Base-by-base conservation (phyloP, 2,329 filamentous ascomycete genomes). In the Metarhizium sp. region DNA sequence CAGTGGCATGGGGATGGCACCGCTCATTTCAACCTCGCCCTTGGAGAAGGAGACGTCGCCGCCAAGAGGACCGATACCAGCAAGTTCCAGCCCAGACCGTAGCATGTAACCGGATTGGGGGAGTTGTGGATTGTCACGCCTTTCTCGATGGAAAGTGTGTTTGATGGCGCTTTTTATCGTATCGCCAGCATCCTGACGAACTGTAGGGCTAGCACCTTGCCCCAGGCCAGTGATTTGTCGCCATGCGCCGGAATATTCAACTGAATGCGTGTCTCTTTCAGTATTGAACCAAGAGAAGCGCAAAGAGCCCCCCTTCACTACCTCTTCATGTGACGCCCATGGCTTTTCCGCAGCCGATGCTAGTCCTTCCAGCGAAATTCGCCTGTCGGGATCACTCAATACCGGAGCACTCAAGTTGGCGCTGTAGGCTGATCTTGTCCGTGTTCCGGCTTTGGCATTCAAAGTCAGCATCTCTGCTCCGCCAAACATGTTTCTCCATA, bases 41-140 rank as follows among this genome's bases (percentile, higher is more conserved):
- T 96, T 99, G 69, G 84, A 90, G 70, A 96, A 97, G n/a, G 88
- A 86, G 1, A 96, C 91, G 64, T 97, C 94, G 43, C 94, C 94
- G 59, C 82, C 82, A 18, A 99, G 75, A 0, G 87, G 85, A 0
- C 92, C 91, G 70, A 87, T 84, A 11, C 94, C 92, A 2, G 94
- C 92, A n/a, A 97, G 69, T 66, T 97, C 92, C 32, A 87, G 82
- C 29, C 84, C 76, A 0, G 87, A 84, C 67, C 90, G 91, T 32
- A 92, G 64, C 62, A 95, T 81, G 69, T 92, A 94, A 34, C 94
- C 94, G 55, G 79, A 78, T 56, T 87, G 87, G 0, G 94, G 92
- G 7, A 99, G 79, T 67, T 95, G 84, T 1, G 91, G 85, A 67
- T 90, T 87, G 67, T 97, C 90, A 61, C 94, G 83, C 61, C 82